Evolutionary conservation across 495 filamentous ascomycete genomes (phyloP), one percentile per base, ranked within the genome.

Genomic region (Penicillium bovifimosum): DNA sequence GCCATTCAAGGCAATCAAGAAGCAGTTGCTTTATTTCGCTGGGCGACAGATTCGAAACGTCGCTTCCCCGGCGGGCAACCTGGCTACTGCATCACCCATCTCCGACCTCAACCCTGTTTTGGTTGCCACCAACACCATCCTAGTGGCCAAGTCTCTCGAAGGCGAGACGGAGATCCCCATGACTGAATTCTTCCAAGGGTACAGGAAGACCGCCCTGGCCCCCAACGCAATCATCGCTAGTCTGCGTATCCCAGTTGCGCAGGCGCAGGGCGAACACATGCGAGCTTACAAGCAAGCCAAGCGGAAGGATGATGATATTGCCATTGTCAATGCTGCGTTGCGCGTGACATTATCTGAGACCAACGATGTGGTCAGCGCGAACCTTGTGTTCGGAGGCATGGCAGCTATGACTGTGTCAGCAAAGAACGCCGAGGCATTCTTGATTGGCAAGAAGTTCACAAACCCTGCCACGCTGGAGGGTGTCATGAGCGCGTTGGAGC

Each of bases 91-190:
- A 2, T 95, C 90, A 32, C 93, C 93, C 2, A 98, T 97, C 31
- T 96, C 91, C 1, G 93, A 98, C 73, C 70, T 98, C 32, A 98
- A 98, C 63, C 93, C 93, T 0, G 90, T 96, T 0, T 87, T 98
- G 42, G 84, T 97, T 59, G 92, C 92, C 5, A 83, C 88, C 5
- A 89, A 91, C 57, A 87, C 89, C 9, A 78, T 84, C 2, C 61
- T 98, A 1, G 75, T 95, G 28, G 88, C 92, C 4, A 92, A 87
- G 59, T 86, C 85, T 0, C 68, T 84, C 8, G 75, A 77, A 2
- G 75, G 83, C 51, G 86, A 88, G 40, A 85, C 76, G 2, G 83
- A 91, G 59, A 86, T 98, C 34, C 89, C 91, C 2, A 96, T 98
- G 91, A 78, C 82, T 5, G 75, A 87, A 20, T 97, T 97, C 70